Percentiles rank a stretch among this genome's conserved stretches.
phyloP scores from a whole-genome alignment of 768 basidiomycete genomes.

The Suillus alpinus region DNA sequence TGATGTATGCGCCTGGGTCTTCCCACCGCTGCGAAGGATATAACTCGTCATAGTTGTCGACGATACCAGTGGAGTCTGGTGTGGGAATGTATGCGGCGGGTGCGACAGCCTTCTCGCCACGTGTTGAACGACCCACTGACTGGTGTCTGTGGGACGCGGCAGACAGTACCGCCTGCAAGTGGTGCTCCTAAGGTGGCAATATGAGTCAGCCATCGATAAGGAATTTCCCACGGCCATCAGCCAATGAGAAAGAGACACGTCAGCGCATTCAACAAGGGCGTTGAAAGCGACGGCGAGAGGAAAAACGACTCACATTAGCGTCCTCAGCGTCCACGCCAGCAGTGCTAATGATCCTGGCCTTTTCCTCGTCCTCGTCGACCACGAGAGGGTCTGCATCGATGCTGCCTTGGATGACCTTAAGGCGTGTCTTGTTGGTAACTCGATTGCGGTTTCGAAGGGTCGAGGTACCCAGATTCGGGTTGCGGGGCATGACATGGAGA shows the following conservation, averaged over 20 bases:
- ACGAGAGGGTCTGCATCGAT: conserved; percentile 78
- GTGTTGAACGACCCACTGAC: conserved; percentile 33
- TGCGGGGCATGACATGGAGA: conserved; percentile 88
- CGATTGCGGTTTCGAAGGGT: conserved; percentile 85
- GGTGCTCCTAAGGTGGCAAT: conserved; percentile 45
- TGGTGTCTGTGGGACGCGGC: conserved; percentile 51
- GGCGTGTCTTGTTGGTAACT: conserved; percentile 89
- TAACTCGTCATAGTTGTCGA: conserved; percentile 73
- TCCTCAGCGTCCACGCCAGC: conserved; percentile 92
- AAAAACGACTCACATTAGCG: conserved; percentile 73
- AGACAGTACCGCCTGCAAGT: conserved; percentile 55
- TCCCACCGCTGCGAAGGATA: conserved; percentile 71
- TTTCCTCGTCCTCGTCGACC: conserved; percentile 85
- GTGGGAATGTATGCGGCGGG: conserved; percentile 84
- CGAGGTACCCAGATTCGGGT: conserved; percentile 71
- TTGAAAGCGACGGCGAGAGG: conserved; percentile 34
- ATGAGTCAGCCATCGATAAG: conserved; percentile 58
- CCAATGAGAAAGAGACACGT: conserved; percentile 51
- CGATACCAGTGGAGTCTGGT: conserved; percentile 82
- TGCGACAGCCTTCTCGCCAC: conserved; percentile 34
- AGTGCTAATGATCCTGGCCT: conserved; percentile 75
- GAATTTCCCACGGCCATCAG: conserved; percentile 37
- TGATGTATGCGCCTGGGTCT: conserved; percentile 75
- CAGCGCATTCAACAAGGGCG: conserved; percentile 39
- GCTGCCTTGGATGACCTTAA: conserved; percentile 78